Conservation (phyloP, 768 basidiomycete species). For the Cyclocybe cylindracea region DNA sequence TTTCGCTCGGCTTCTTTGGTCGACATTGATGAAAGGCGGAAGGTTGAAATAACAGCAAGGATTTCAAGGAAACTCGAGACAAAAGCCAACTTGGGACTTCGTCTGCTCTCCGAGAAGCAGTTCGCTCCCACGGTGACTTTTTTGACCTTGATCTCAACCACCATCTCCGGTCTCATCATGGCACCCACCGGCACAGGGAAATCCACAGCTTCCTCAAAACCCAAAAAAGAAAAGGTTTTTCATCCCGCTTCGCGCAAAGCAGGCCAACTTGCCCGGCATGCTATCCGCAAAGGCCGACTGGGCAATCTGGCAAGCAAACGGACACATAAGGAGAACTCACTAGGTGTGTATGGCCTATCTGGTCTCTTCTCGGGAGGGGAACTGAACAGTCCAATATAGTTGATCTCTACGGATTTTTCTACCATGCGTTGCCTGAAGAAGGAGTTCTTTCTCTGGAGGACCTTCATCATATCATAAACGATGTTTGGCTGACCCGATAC, state of each 20-base stretch:
- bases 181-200: slow-evolving; percentile 41
- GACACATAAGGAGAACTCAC: slow-evolving; percentile 51
- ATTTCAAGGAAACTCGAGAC: no score
- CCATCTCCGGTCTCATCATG: slow-evolving; percentile 23
- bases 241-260: slow-evolving; percentile 88
- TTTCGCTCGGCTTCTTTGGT: slow-evolving; percentile 60
- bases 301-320: slow-evolving; percentile 56
- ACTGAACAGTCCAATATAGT: slow-evolving; percentile 37
- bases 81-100: no score
- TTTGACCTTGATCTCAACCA: not conserved
- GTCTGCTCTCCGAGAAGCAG: no score
- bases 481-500: slow-evolving; percentile 74
- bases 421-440: slow-evolving; percentile 64
- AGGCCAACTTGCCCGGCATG: slow-evolving; percentile 65
- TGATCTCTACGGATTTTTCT: slow-evolving; percentile 77
- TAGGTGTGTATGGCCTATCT: slow-evolving; percentile 40
- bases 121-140: no score
- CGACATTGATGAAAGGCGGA: slow-evolving; percentile 30
- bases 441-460: slow-evolving; percentile 60
- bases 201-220: slow-evolving; percentile 18
- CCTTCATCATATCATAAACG: slow-evolving; percentile 62
- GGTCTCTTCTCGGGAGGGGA: slow-evolving; percentile 2
- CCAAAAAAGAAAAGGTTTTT: slow-evolving; percentile 76
- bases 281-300: slow-evolving; percentile 70
- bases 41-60: no score